Percentiles rank a stretch among this genome's conserved stretches.
These are phyloP conservation scores for Phytophthora meadii DNA, from an alignment of 352 stramenopile species.

Conservation along the genomic window DNA sequence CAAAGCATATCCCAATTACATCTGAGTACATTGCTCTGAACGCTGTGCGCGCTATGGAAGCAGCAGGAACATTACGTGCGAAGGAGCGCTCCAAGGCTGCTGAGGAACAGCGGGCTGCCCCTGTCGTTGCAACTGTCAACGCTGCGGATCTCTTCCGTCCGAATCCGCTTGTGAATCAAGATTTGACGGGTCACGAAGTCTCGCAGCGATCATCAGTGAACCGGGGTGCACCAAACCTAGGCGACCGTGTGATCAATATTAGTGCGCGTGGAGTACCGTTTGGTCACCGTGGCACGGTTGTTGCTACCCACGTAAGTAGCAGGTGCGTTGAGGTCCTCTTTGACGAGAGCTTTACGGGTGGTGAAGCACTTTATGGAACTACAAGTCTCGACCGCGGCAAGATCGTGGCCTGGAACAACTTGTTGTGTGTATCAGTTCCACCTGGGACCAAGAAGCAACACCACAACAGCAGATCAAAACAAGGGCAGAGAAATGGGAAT, in stretches of 20 bases:
- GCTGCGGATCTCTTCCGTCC: constrained; percentile 74
- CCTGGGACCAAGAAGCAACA: constrained; percentile 34
- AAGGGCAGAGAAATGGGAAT: constrained; percentile 25
- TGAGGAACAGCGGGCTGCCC: constrained; percentile 39
- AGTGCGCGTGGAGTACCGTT: constrained; percentile 96
- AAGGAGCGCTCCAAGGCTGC: constrained; percentile 64
- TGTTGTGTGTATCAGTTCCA: constrained; percentile 74
- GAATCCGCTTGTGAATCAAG: constrained; percentile 80
- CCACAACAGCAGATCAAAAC: constrained; percentile 23
- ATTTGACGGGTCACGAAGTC: constrained; percentile 76
- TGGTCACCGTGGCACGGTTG: constrained; percentile 96
- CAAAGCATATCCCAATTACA: constrained; percentile 92
- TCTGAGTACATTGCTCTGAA: constrained; percentile 94
- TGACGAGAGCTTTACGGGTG: constrained; percentile 96
- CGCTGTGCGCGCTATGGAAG: constrained; percentile 94
- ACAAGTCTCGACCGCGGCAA: constrained; percentile 96
- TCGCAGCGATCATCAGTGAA: constrained; percentile 67
- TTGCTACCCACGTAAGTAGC: constrained; percentile 96
- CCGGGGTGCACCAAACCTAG: constrained; percentile 87
- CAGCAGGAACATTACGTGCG: constrained; percentile 67
- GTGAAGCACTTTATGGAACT: constrained; percentile 94
- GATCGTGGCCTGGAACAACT: constrained; percentile 94
- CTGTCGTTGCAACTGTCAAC: constrained; percentile 51
- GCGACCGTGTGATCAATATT: constrained; percentile 98
- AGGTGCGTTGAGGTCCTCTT: constrained; percentile 99